Base-by-base conservation (phyloP, 805 yeast species). In the Saturnispora besseyi region DNA sequence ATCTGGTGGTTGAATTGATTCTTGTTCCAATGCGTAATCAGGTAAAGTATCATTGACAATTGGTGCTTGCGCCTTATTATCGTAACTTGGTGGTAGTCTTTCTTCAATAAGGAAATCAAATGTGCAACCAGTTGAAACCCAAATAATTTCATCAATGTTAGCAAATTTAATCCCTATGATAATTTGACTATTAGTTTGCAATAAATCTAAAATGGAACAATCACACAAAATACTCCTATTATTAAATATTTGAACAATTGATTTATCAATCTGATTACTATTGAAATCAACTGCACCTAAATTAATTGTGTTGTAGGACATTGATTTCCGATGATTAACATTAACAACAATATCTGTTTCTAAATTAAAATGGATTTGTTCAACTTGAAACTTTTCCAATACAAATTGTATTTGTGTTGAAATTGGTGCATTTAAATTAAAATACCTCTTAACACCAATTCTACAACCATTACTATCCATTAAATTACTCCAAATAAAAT, bases 51-150 rank as follows among this genome's bases (percentile, higher is more conserved):
- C 29, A 38, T 36, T 22, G 12, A 36, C 21, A n/a, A 22, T 12
- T 21, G 28, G 28, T 1, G 29, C 9, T 38, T 36, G 40, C 21
- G n/a, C 44, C 13, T 28, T 28, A 18, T 24, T 32, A 7, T 45
- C 33, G 28, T 46, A 46, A 12, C 38, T 32, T 10, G 49, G 49
- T 3, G 49, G 49, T 7, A 32, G 13, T 15, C 49, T 40, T 34
- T 46, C 49, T 31, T 46, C 41, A 15, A 46, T 31, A 38, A 46
- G 33, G 22, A 38, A 46, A 33, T 46, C 49, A 13, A 46, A 46
- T 8, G 40, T 41, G 13, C 40, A 22, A n/a, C 45, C 15, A 13
- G 49, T 46, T 24, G 44, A 15, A 46, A 46, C 33, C 49, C 49
- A 46, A 21, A 38, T 37, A 22, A 45, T 45, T 28, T 30, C 43